A percentile compares a stretch with the other conserved stretches of the same genome.
phyloP scores from a whole-genome alignment of 2,329 filamentous ascomycete species.

The Monilinia polystroma region DNA sequence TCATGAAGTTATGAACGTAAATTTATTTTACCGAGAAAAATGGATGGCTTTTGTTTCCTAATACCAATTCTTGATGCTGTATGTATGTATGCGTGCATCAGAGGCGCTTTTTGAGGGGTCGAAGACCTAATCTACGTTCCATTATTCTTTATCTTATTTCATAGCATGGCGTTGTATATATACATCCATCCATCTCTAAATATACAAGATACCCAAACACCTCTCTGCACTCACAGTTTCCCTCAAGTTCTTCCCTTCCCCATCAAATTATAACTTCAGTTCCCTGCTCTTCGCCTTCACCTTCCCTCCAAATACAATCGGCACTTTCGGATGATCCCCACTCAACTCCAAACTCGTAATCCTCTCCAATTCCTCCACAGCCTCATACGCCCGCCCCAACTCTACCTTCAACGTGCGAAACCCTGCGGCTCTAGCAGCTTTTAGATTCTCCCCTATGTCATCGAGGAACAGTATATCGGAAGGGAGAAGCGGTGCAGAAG shows the following conservation, averaged over 20 bases:
- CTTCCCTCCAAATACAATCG: slow-evolving; percentile 27
- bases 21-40: slow-evolving; percentile 13
- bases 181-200: slow-evolving; percentile 4
- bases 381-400: slow-evolving; percentile 74
- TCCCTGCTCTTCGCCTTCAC: slow-evolving; percentile 22
- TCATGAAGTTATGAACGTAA: slow-evolving; percentile 19
- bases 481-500: slow-evolving; percentile 50
- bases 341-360: slow-evolving; percentile 65
- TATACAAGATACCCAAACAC: not conserved
- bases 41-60: not conserved
- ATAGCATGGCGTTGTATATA: not conserved
- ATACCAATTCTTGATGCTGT: slow-evolving; percentile 3
- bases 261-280: slow-evolving; percentile 7
- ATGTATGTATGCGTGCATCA: not conserved
- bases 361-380: slow-evolving; percentile 76
- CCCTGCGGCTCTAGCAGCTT: slow-evolving; percentile 70
- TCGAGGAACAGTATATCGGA: slow-evolving; percentile 81
- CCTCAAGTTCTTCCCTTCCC: not conserved
- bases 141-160: not conserved
- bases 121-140: not conserved
- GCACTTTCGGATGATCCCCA: slow-evolving; percentile 36
- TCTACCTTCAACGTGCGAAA: slow-evolving; percentile 83
- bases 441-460: slow-evolving; percentile 87
- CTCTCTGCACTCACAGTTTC: not conserved
- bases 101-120: not conserved